These are phyloP conservation scores for Sclerotinia glacialis DNA, from an alignment of 2,329 filamentous ascomycete genomes.

Conservation along the genomic window DNA sequence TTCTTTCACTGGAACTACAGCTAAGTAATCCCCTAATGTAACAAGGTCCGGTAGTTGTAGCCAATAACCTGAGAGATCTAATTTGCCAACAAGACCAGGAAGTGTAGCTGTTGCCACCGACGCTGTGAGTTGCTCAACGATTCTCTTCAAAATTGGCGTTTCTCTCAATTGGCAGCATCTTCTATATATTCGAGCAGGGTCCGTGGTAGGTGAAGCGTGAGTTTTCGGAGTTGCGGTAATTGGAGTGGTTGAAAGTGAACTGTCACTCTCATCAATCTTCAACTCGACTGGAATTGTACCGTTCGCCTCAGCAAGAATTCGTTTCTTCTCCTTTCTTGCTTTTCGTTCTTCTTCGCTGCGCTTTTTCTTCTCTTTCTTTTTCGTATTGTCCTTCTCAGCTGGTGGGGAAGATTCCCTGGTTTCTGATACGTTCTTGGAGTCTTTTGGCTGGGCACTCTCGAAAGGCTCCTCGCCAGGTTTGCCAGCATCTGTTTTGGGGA, in stretches of 20 bases:
- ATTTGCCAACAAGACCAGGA: conserved; percentile 73
- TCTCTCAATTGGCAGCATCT: conserved; percentile 92
- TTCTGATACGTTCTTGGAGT: conserved; percentile 29
- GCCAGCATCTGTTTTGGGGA: conserved; percentile 42
- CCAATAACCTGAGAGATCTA: conserved; percentile 82
- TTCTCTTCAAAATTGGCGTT: conserved; percentile 85
- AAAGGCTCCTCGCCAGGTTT: conserved; percentile 42
- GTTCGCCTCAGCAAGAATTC: conserved; percentile 81
- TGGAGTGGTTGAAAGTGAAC: conserved; percentile 40
- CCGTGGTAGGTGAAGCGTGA: conserved; percentile 75
- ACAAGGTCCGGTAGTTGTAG: conserved; percentile 80
- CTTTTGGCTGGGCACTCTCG: conserved; percentile 43
- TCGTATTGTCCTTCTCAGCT: conserved; percentile 48
- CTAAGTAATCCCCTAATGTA: conserved; percentile 89
- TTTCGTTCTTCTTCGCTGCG: conserved; percentile 89
- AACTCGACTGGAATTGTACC: conserved; percentile 84
- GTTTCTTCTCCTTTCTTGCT: conserved; percentile 84
- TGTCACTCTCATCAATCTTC: conserved; percentile 64
- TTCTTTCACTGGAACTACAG: conserved; percentile 86
- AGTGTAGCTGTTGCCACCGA: conserved; percentile 56
- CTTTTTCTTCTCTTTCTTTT: conserved; percentile 96
- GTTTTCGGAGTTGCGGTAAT: conserved; percentile 45
- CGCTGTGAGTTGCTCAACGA: conserved; percentile 81
- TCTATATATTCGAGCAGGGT: conserved; percentile 88
- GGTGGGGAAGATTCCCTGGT: not conserved